Conservation (phyloP, 192 early-diverging fungal species). For the Spizellomyces punctatus region DNA sequence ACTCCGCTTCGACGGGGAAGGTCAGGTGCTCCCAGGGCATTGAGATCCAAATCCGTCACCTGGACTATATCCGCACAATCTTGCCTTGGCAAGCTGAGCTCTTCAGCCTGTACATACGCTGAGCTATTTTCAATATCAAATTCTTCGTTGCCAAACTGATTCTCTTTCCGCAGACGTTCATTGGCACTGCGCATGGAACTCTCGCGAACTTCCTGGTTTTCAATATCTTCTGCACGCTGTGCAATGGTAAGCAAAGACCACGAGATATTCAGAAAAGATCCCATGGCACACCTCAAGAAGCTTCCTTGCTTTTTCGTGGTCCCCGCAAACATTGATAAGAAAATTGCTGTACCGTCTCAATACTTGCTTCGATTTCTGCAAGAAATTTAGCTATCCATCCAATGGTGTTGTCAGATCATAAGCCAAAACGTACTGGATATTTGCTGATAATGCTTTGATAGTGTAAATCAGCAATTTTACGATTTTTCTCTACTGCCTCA, state of each 20-base stretch:
- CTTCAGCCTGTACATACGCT: not conserved
- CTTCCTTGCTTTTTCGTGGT: constrained; percentile 18
- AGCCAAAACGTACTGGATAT: constrained; percentile 19
- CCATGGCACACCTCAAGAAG: not conserved
- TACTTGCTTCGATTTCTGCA: constrained; percentile 3
- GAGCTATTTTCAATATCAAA: too few species aligned
- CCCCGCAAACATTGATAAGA: constrained; percentile 10
- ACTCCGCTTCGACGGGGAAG: too few species aligned
- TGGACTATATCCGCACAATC: too few species aligned
- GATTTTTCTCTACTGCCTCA: constrained; percentile 4
- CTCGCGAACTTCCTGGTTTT: constrained; percentile 19
- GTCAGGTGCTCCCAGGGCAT: too few species aligned
- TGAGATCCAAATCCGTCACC: too few species aligned
- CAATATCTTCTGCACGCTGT: constrained; percentile 30
- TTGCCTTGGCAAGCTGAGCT: not conserved
- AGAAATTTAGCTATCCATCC: too few species aligned
- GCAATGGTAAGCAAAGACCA: too few species aligned
- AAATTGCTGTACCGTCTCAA: constrained; percentile 25
- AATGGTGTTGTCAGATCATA: too few species aligned
- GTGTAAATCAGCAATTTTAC: not conserved
- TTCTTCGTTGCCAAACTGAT: not conserved
- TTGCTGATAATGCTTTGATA: constrained; percentile 24
- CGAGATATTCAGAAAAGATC: too few species aligned
- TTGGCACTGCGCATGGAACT: not conserved
- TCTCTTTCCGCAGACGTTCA: constrained; percentile 5